Evolutionary conservation across 108 stramenopile species (phyloP), one percentile per base, ranked within the genome.

Genomic region (Nitzschia sp.): DNA sequence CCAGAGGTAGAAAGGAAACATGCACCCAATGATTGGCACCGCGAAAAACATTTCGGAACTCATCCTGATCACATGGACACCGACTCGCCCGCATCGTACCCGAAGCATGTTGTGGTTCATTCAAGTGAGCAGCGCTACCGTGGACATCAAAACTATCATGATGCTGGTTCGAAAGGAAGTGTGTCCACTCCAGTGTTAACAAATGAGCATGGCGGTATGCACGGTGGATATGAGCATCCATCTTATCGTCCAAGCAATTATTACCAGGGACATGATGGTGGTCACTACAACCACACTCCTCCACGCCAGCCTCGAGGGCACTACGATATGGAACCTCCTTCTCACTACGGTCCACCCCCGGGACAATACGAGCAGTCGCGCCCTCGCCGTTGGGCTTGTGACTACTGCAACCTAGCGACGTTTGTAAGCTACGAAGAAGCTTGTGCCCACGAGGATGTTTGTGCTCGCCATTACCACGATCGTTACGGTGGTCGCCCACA

Each of bases 351-450:
- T 21, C 36, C 18, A 6, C 61, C 46, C 29, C 46, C 45, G 25
- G 30, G 24, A 2, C 60, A 70, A 47, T 42, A 25, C 11, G 69
- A 70, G 42, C 30, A 5, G 8, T 25, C 56, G 42, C 66, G 72
- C 18, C 79, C 79, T n/a, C 46, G 83, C 30, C 77, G 81, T 24
- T 94, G 90, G 93, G 84, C 90, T 9, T 91, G 90, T 49, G 90
- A 92, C 56, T 94, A 86, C 58, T 94, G 90, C 80, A 77, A 85
- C 31, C 71, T 84, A 65, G 82, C 86, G 2, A 89, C 87, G 19
- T 94, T 94, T 66, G 48, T 75, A 34, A 89, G 80, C 56, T 91
- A 86, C 67, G 88, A 94, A 66, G 88, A 88, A 68, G 90, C 90
- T 18, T 89, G 87, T 27, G 87, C 85, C 17, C 93, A 94, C 57